Base-by-base conservation (phyloP, 495 filamentous ascomycete species). In the Hyaloscypha bicolor region DNA sequence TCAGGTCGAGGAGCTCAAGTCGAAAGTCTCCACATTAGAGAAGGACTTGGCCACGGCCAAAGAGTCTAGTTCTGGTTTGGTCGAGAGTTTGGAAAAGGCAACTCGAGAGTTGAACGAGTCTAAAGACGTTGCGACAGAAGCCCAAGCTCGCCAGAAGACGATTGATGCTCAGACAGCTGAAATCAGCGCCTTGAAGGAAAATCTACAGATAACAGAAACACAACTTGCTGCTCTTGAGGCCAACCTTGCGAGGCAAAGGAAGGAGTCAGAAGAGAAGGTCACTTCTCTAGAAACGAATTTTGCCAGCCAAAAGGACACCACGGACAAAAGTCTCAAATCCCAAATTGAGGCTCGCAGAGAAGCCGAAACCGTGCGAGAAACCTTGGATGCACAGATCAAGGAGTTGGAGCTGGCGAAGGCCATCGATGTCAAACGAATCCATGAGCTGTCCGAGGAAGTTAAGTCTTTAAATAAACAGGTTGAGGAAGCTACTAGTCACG, bases 1-100 rank as follows among this genome's bases (percentile, higher is more conserved):
- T 37, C 88, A 93, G 72, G 83, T 93, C 35, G 82, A 85, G 39
- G 80, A 81, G 22, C 83, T 94, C 21, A 90, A 90, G 70, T 75
- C 79, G 11, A 86, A 91, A 62, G 76, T 91, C 21, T 83, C 42
- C 6, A 67, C 48, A n/a, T 37, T 76, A 16, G 66, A 74, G 29
- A 71, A 81, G 73, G 77, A 84, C 78, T 69, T 84, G 2, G 81
- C 67, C 39, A 67, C 63, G 6, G 66, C 70, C 1, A 73, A 78
- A 6, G 72, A 76, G 0, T 79, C 88, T 29, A 81, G 82, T 42
- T 53, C 63, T 61, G 60, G 65, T 3, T 51, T 72, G 21, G 72
- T 71, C 1, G 77, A 82, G 45, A 79, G 85, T 52, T 76, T 91
- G 3, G 83, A 85, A 62, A 78, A 77, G 30, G 72, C 77, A 9